Percentiles rank a stretch among this genome's conserved stretches.
Conservation (phyloP, 1,139 yeast genomes). For the Yamadazyma friedrichii region DNA sequence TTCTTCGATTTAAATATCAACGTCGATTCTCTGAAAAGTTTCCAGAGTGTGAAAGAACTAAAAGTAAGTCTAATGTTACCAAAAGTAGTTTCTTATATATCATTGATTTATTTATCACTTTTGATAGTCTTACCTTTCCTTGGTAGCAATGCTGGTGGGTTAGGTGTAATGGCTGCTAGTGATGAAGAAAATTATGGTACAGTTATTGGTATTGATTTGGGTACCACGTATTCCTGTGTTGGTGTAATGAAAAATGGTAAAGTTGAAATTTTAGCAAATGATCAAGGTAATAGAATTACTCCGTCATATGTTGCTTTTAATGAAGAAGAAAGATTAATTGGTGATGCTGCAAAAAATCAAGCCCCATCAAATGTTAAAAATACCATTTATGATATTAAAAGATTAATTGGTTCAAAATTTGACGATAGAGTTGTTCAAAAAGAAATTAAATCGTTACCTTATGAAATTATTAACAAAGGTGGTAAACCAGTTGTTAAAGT, state of each 20-base stretch:
- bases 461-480: conserved; percentile 60
- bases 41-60: not conserved
- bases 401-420: conserved; percentile 80
- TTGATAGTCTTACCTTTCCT: conserved; percentile 55
- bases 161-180: conserved; percentile 29
- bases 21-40: conserved; percentile 1
- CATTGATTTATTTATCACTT: conserved; percentile 40
- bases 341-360: conserved; percentile 95
- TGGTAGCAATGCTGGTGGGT: conserved; percentile 36
- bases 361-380: conserved; percentile 78
- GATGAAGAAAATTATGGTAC: conserved; percentile 65
- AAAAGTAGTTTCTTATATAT: conserved; percentile 3
- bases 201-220: conserved; percentile 85
- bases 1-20: not conserved
- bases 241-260: conserved; percentile 92
- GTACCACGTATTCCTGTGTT: conserved; percentile 88
- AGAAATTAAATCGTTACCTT: conserved; percentile 83
- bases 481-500: conserved; percentile 84
- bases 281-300: conserved; percentile 94
- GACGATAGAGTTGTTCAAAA: conserved; percentile 74
- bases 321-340: conserved; percentile 82
- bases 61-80: conserved; percentile 1
- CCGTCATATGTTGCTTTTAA: conserved; percentile 90
- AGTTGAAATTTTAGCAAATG: conserved; percentile 90
- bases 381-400: conserved; percentile 82